Conservation (phyloP, 2,329 filamentous ascomycete genomes). For the Dactylella cylindrospora region DNA sequence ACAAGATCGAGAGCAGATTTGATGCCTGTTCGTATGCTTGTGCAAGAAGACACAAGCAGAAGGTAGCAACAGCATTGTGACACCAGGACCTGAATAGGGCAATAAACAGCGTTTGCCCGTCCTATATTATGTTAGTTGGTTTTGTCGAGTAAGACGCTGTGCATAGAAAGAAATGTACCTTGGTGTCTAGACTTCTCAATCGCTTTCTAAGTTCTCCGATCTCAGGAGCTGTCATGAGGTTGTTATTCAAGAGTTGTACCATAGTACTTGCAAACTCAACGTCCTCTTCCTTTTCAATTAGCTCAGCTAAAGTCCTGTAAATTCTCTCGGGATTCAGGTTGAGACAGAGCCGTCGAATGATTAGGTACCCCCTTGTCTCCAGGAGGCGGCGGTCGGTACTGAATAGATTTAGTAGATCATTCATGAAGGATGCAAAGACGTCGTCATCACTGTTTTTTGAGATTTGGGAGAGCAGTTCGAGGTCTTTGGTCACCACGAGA, state of each 20-base stretch:
- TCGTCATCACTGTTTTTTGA: constrained; percentile 95
- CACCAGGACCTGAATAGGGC: constrained; percentile 96
- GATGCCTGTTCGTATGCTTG: constrained; percentile 99
- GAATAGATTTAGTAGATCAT: constrained; percentile 90
- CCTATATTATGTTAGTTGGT: constrained; percentile 57
- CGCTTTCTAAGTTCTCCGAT: constrained; percentile 86
- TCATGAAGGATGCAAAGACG: constrained; percentile 98
- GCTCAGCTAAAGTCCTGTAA: constrained; percentile 91
- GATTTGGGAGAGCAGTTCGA: constrained; percentile 92
- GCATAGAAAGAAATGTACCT: constrained; percentile 57
- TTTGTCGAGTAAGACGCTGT: background rate
- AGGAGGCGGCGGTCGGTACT: constrained; percentile 88
- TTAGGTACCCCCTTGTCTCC: constrained; percentile 90
- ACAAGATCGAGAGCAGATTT: constrained; percentile 94
- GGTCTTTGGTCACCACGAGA: constrained; percentile 89
- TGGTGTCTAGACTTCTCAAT: constrained; percentile 84
- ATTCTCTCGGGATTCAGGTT: constrained; percentile 92
- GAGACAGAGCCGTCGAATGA: constrained; percentile 91
- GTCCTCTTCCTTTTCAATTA: constrained; percentile 95
- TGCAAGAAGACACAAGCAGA: constrained; percentile 89
- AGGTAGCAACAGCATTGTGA: constrained; percentile 96
- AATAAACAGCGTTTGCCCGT: constrained; percentile 94
- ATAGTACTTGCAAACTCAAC: constrained; percentile 99
- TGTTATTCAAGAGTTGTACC: constrained; percentile 99
- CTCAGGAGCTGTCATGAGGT: constrained; percentile 95